Evolutionary conservation across 352 stramenopile genomes (phyloP), one percentile per base, ranked within the genome.

Genomic region (Pythium biforme): DNA sequence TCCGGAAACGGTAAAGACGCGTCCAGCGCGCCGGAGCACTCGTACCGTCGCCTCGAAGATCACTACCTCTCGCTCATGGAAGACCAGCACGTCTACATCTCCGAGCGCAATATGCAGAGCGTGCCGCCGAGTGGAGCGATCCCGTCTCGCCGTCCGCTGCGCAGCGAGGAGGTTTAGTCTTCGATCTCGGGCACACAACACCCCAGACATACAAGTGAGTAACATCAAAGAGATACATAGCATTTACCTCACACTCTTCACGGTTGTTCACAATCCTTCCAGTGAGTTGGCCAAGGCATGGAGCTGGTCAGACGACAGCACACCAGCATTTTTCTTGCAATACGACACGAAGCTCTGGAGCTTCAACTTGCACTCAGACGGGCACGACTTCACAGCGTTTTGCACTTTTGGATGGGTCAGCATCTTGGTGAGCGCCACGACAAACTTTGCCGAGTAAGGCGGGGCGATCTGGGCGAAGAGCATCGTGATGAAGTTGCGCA

Each of bases 401-500:
- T 91, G 79, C 34, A 95, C 84, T 56, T 95, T 95, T 3, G 86
- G 84, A 53, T 95, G 86, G 19, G 81, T 88, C 57, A 95, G 50
- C 40, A 95, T 90, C 60, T 79, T 84, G 5, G 79, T 76, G 58
- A 91, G 69, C 10, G 76, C 86, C 14, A 76, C 64, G 15, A 88
- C 74, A 48, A 95, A 94, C 64, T 89, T 88, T 23, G 71, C 63
- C 53, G 86, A 95, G 59, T 87, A 95, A 12, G 86, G 86, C 10
- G 81, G 77, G 11, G 81, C 77, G 29, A 95, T 85, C 25, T 82
- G 84, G 5, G 70, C 74, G 29, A 93, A 86, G 2, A 95, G 62
- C 73, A 91, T 83, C 19, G 84, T 87, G 55, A 94, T 80, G 52
- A 95, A 95, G 70, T 94, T 90, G 45, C 86, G 84, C 15, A 95